A percentile compares a stretch with the other conserved stretches of the same genome.
These are phyloP conservation scores for Fraxinus sp. DNA, from an alignment of 305 asterid genomes.

Conservation along the genomic window DNA sequence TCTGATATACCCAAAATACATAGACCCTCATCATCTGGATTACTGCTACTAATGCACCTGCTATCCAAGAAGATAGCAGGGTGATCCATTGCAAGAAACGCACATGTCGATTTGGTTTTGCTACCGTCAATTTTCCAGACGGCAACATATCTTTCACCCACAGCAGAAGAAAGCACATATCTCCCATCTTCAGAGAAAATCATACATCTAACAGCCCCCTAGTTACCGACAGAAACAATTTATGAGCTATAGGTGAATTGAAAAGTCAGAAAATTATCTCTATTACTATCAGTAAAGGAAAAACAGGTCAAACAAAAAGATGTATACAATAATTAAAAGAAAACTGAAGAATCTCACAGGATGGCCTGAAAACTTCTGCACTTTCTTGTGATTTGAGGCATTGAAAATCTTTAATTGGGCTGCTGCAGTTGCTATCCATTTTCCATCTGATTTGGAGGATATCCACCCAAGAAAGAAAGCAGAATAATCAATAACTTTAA, in stretches of 20 bases:
- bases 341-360: constrained; percentile 63
- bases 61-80: constrained; percentile 84
- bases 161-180: constrained; percentile 75
- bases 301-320: background rate
- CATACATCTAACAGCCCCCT: constrained; percentile 86
- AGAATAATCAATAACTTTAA: background rate
- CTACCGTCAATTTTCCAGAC: constrained; percentile 75
- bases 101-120: constrained; percentile 63
- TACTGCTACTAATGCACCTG: constrained; percentile 34
- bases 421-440: constrained; percentile 67
- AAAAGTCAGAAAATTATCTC: background rate
- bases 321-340: constrained; percentile 14
- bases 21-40: constrained; percentile 48
- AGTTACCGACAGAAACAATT: constrained; percentile 20
- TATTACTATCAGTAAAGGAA: background rate
- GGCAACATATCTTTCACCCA: constrained; percentile 73
- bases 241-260: background rate
- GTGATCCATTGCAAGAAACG: constrained; percentile 80
- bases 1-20: constrained; percentile 83
- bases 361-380: constrained; percentile 89
- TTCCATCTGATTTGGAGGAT: constrained; percentile 61
- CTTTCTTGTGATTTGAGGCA: constrained; percentile 56
- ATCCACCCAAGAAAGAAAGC: constrained; percentile 8
- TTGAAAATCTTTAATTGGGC: constrained; percentile 73
- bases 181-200: constrained; percentile 77